Percentiles rank a stretch among this genome's conserved stretches.
phyloP scores from a whole-genome alignment of 768 basidiomycete species.

The Kwoniella pini region DNA sequence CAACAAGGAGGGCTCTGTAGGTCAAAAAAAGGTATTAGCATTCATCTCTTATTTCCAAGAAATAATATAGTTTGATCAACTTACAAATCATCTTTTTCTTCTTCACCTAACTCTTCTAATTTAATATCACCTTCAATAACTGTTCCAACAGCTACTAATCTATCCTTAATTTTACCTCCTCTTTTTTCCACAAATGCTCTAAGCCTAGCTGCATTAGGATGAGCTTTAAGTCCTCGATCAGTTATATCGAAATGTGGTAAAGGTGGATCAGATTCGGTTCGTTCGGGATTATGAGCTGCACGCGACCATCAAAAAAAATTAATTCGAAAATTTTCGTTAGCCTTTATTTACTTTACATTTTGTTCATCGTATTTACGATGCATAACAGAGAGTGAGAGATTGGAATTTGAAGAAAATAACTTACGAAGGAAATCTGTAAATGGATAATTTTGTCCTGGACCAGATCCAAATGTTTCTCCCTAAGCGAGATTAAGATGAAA shows the following conservation, averaged over 20 bases:
- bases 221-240: conserved; percentile 48
- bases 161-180: conserved; percentile 45
- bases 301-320: not conserved
- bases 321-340: not conserved
- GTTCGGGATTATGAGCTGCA: conserved; percentile 43
- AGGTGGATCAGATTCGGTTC: conserved; percentile 37
- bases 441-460: conserved; percentile 40
- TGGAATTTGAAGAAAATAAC: conserved; percentile 5
- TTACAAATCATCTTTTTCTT: conserved; percentile 50
- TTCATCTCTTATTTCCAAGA: not conserved
- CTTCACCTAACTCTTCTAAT: conserved; percentile 45
- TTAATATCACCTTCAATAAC: conserved; percentile 49
- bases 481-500: conserved; percentile 4
- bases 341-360: too few relatives aligned
- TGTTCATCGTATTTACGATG: too few relatives aligned
- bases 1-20: conserved; percentile 46
- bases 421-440: conserved; percentile 44
- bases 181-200: conserved; percentile 40
- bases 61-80: not conserved
- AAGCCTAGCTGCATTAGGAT: conserved; percentile 41
- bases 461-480: conserved; percentile 45
- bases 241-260: conserved; percentile 38
- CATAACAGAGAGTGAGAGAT: not conserved
- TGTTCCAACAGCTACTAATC: conserved; percentile 44
- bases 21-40: not conserved